Evolutionary conservation across 352 stramenopile species (phyloP).

Genomic region (Globisporangium splendens): DNA sequence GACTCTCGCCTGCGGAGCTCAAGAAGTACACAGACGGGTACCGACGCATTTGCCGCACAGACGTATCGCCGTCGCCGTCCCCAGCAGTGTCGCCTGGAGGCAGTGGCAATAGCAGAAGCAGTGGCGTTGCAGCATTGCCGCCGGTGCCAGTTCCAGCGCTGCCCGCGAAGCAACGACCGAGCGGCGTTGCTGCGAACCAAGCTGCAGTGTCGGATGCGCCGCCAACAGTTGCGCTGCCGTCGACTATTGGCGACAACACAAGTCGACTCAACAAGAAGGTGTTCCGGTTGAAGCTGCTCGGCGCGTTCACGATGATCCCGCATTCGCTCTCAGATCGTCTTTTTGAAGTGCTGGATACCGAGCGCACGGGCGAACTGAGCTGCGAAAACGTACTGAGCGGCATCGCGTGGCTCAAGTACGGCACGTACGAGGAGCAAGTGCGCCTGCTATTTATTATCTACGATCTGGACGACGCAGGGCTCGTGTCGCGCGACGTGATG

Average conservation of each 20-base stretch:
- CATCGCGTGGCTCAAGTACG: constrained; percentile 73
- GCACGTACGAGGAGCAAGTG: constrained; percentile 66
- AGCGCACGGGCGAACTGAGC: constrained; percentile 60
- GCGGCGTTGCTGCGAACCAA: not conserved
- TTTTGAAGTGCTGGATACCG: constrained; percentile 79
- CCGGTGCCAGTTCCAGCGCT: not conserved
- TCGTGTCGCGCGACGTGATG: constrained; percentile 66
- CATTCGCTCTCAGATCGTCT: constrained; percentile 78
- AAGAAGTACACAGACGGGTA: constrained; percentile 74
- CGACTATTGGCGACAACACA: not conserved
- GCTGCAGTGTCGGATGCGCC: constrained; percentile 4
- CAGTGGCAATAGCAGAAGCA: constrained; percentile 12
- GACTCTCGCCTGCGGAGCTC: constrained; percentile 51
- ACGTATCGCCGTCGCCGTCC: constrained; percentile 17
- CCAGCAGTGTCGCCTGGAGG: constrained; percentile 13
- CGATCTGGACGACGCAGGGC: constrained; percentile 60
- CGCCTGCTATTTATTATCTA: constrained; percentile 84
- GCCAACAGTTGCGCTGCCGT: not conserved
- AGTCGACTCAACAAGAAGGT: constrained; percentile 57
- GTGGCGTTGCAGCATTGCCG: constrained; percentile 9
- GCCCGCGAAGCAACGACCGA: constrained; percentile 10
- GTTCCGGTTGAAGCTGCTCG: constrained; percentile 79
- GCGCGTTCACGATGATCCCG: constrained; percentile 75
- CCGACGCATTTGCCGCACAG: constrained; percentile 61
- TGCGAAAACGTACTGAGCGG: constrained; percentile 62